Evolutionary conservation across 441 rosid genomes (phyloP).

Genomic region (Kokia cookei): DNA sequence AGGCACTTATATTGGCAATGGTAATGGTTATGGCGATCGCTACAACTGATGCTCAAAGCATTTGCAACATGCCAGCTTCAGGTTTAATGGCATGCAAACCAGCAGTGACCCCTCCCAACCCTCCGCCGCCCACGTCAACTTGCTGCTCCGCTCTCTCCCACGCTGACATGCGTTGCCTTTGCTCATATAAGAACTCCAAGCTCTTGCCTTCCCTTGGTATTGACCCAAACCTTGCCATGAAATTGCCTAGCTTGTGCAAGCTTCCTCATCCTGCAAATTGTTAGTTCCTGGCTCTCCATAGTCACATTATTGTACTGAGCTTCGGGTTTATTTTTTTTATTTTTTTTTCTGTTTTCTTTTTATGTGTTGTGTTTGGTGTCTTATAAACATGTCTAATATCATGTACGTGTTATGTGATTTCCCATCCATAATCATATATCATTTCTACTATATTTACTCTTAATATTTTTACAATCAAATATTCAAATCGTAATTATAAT

Average conservation of each 20-base stretch:
- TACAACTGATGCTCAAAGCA: constrained; percentile 27
- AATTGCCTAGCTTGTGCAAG: constrained; percentile 43
- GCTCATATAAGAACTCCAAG: constrained; percentile 33
- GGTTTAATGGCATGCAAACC: constrained; percentile 41
- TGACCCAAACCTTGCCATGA: constrained; percentile 39
- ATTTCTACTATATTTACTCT: no score
- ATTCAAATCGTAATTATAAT: no score
- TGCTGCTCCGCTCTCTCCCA: constrained; percentile 36
- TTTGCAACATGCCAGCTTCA: constrained; percentile 34
- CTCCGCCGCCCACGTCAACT: constrained; percentile 16
- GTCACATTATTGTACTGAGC: not conserved
- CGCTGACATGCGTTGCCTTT: constrained; percentile 37
- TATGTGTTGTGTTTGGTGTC: not conserved
- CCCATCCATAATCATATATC: constrained; percentile 1
- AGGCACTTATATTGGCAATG: not conserved
- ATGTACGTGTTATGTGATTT: not conserved
- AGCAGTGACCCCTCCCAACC: constrained; percentile 36
- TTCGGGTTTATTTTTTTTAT: not conserved
- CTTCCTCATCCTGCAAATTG: constrained; percentile 32
- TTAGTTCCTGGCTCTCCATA: constrained; percentile 10
- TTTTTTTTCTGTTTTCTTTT: not conserved
- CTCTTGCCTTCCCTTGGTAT: constrained; percentile 38
- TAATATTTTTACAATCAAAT: no score
- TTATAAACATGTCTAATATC: not conserved
- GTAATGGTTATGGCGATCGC: constrained; percentile 4